phyloP scores from a whole-genome alignment of 768 basidiomycete genomes.

The Mycena sanguinolenta region DNA sequence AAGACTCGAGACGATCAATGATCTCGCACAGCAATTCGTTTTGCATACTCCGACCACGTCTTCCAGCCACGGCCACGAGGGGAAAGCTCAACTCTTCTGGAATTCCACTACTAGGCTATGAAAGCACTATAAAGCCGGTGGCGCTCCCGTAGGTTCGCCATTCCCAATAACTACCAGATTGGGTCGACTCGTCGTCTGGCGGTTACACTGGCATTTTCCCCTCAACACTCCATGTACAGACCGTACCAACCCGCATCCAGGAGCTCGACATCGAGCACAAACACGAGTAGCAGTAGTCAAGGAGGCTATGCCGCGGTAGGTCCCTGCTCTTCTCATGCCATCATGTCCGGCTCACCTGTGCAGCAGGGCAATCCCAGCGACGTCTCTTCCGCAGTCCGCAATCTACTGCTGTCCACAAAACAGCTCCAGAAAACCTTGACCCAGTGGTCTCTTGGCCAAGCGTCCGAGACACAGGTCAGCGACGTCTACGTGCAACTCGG shows the following conservation, averaged over 20 bases:
- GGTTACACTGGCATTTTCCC: background rate
- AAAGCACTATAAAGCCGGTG: conserved; percentile 7
- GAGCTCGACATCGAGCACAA: conserved; percentile 33
- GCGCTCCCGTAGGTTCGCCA: background rate
- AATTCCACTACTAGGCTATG: no score
- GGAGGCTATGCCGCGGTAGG: conserved; percentile 17
- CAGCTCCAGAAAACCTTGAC: conserved; percentile 90
- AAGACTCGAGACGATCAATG: conserved; percentile 21
- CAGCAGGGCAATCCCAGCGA: conserved; percentile 54
- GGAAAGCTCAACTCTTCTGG: conserved; percentile 4
- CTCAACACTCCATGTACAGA: conserved; percentile 25
- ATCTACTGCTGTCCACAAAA: conserved; percentile 94
- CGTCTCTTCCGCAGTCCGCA: conserved; percentile 81
- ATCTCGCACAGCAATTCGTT: conserved; percentile 1
- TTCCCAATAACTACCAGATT: conserved; percentile 5
- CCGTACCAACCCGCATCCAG: conserved; percentile 16
- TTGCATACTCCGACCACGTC: conserved; percentile 3
- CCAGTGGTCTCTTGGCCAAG: conserved; percentile 81
- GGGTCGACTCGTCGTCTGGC: conserved; percentile 5
- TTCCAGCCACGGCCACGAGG: background rate
- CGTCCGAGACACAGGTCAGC: conserved; percentile 87
- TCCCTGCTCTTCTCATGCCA: conserved; percentile 9
- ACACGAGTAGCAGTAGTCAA: conserved; percentile 36
- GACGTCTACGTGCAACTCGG: conserved; percentile 97
- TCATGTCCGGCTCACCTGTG: conserved; percentile 31